A percentile compares a stretch with the other conserved stretches of the same genome.
phyloP scores from a whole-genome alignment of 2,329 filamentous ascomycete genomes.

The Aureobasidium subglaciale region DNA sequence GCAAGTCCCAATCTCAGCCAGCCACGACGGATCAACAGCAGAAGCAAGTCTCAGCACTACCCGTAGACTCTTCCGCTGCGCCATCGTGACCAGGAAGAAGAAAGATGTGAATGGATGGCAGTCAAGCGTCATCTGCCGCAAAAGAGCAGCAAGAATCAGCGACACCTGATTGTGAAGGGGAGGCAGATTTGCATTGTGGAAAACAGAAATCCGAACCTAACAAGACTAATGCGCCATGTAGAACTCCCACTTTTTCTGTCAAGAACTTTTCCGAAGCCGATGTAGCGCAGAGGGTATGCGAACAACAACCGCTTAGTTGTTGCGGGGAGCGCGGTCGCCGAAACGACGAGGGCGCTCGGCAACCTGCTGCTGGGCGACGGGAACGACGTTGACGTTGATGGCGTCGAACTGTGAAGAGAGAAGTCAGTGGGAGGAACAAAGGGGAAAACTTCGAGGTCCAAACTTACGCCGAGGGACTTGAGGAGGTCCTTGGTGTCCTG shows the following conservation, averaged over 20 bases:
- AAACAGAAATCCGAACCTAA: not conserved
- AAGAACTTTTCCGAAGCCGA: slow-evolving; percentile 26
- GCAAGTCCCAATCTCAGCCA: not conserved
- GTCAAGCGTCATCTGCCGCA: slow-evolving; percentile 68
- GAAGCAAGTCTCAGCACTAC: slow-evolving; percentile 5
- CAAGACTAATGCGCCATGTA: slow-evolving; percentile 14
- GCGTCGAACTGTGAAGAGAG: slow-evolving; percentile 69
- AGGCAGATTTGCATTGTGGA: slow-evolving; percentile 11
- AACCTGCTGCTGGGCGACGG: slow-evolving; percentile 81
- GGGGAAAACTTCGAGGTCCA: too few species aligned
- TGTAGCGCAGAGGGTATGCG: too few species aligned
- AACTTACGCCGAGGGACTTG: slow-evolving; percentile 95
- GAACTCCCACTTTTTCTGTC: not conserved
- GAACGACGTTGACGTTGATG: slow-evolving; percentile 92
- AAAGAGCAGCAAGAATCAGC: slow-evolving; percentile 54
- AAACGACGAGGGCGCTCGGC: slow-evolving; percentile 76
- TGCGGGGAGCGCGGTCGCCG: slow-evolving; percentile 51
- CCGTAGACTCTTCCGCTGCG: not conserved
- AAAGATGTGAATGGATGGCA: slow-evolving; percentile 55
- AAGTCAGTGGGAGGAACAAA: slow-evolving; percentile 7
- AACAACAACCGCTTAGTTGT: slow-evolving; percentile 16
- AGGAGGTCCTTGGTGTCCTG: slow-evolving; percentile 97
- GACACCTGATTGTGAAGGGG: slow-evolving; percentile 65
- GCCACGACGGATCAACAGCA: not conserved
- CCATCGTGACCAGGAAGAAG: not conserved